phyloP scores from a whole-genome alignment of 257 asterid species.

The Marsdenia floribunda region DNA sequence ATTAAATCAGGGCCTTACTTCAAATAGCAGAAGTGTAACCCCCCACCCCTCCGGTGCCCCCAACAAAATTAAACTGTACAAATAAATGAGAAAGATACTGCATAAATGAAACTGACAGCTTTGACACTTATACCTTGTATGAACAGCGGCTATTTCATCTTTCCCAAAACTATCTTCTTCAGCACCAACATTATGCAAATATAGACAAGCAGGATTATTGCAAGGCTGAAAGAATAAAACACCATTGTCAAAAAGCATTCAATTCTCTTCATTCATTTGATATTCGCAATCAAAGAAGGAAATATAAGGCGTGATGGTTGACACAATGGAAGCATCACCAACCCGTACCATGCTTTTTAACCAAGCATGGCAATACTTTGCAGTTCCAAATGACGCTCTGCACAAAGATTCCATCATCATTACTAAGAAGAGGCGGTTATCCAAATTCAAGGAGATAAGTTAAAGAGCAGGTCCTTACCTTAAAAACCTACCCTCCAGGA shows the following conservation, averaged over 20 bases:
- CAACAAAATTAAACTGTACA: background rate
- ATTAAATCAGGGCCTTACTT: background rate
- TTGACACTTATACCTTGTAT: conserved; percentile 58
- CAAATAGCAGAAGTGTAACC: background rate
- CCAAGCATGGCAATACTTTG: conserved; percentile 98
- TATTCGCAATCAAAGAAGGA: conserved; percentile 5
- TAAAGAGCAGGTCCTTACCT: conserved; percentile 46
- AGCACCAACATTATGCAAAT: conserved; percentile 83
- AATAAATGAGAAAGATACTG: conserved; percentile 7
- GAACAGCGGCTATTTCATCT: conserved; percentile 95
- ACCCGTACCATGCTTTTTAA: conserved; percentile 73
- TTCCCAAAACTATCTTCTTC: conserved; percentile 95
- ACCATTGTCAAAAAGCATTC: conserved; percentile 12
- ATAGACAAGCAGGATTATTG: conserved; percentile 81
- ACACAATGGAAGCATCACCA: conserved; percentile 7
- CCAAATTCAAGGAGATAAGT: background rate
- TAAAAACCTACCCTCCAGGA: conserved; percentile 72
- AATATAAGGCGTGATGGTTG: background rate
- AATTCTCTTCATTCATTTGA: background rate
- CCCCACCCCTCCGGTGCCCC: background rate
- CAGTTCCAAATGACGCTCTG: conserved; percentile 99
- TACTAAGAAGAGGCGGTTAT: conserved; percentile 7
- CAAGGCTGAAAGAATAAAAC: conserved; percentile 65
- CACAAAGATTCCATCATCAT: conserved; percentile 18
- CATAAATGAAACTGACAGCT: background rate